Evolutionary conservation across 495 filamentous ascomycete species (phyloP).

Genomic region (Aspergillus olivimuriae): DNA sequence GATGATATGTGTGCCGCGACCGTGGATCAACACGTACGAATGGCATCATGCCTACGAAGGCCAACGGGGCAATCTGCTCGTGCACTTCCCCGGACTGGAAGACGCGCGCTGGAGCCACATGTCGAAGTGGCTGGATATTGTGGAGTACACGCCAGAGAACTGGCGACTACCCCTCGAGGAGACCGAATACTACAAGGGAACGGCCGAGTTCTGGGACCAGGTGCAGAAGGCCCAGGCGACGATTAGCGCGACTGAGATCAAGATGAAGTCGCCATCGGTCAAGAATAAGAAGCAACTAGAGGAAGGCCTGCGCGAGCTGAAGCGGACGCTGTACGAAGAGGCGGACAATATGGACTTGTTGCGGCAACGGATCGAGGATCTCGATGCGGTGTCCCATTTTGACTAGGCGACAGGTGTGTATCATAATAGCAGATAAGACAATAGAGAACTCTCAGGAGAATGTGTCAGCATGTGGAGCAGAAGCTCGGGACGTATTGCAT

Average conservation of each 20-base stretch:
- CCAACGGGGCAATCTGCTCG: conserved; percentile 26
- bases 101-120: conserved; percentile 10
- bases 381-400: neutral
- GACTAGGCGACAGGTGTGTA: no score
- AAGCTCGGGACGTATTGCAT: no score
- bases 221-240: conserved; percentile 6
- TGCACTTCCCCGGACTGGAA: conserved; percentile 27
- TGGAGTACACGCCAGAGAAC: conserved; percentile 13
- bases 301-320: conserved; percentile 4
- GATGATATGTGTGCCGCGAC: conserved; percentile 27
- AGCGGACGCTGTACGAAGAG: conserved; percentile 7
- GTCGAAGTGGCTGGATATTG: conserved; percentile 19
- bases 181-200: conserved; percentile 10
- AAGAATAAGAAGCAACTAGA: conserved; percentile 1
- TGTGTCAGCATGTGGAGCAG: no score
- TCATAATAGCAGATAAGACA: no score
- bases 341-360: conserved; percentile 9
- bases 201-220: conserved; percentile 8
- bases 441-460: no score
- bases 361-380: conserved; percentile 11
- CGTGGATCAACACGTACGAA: conserved; percentile 38
- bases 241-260: conserved; percentile 2
- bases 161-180: conserved; percentile 17
- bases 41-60: conserved; percentile 27
- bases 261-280: neutral